Evolutionary conservation across 805 yeast species (phyloP), one percentile per base, ranked within the genome.

Genomic region (Barnettozyma siamensis): DNA sequence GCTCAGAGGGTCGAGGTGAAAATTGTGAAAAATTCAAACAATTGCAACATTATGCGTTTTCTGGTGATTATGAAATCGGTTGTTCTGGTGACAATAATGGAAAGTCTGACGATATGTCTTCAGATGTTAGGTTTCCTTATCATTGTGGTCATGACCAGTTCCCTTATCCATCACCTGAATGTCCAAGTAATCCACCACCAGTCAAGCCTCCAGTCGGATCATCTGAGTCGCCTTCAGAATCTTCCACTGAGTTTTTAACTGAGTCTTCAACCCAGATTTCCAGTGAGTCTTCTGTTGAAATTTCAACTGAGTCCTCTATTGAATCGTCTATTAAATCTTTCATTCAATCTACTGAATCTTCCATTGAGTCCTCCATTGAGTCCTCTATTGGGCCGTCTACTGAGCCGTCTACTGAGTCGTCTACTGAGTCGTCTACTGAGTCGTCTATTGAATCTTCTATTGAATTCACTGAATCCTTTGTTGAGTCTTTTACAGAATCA

Each of bases 1-100:
- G 24, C 24, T 21, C 9, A 6, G 24, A 9, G 6, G 24, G 9
- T 21, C n/a, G n/a, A n/a, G 24, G 9, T 21, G 9, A 21, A 6
- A 9, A 21, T 17, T 43, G 53, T 10, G 52, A 3, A 13, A 26
- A 26, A 26, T 26, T 11, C 8, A 26, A 9, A 8, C 12, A 26
- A 26, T 10, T 23, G 26, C 28, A 31, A 31, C 13, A 26, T 5
- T 35, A 29, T 15, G 32, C 10, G 15, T 13, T 13, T 18, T n/a
- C 28, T 15, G 29, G 30, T 20, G 38, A 29, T 20, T 35, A 35
- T 31, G 6, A 9, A 11, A 29, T 26, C n/a, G 38, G 38, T 27
- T 35, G 38, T 13, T 20, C 19, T 23, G 11, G 11, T 29, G 38
- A 35, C 9, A 35, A 35, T 24, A 3, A 35, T 16, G 28, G 28